Conservation (phyloP, 208 protist genomes). For the Willaertia magna region DNA sequence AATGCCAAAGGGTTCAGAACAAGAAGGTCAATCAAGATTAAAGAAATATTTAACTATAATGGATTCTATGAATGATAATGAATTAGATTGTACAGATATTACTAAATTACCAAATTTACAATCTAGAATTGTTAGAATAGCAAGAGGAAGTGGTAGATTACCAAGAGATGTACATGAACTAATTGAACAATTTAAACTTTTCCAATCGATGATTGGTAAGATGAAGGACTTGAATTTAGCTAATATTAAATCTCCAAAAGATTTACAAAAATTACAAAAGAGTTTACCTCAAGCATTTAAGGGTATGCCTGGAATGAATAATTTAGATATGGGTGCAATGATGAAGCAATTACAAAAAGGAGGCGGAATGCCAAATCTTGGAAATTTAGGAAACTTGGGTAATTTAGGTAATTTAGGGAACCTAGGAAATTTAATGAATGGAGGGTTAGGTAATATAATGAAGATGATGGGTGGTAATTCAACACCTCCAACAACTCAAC, state of each 20-base stretch:
- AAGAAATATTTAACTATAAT: conserved; percentile 37
- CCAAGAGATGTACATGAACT: neutral
- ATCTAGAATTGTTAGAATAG: conserved; percentile 4
- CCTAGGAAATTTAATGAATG: neutral
- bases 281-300: neutral
- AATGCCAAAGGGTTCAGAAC: neutral
- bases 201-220: neutral
- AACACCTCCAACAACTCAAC: too few relatives aligned
- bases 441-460: neutral
- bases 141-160: conserved; percentile 5
- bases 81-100: conserved; percentile 5
- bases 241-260: neutral
- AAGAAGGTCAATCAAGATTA: conserved; percentile 8
- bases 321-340: neutral
- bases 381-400: too few relatives aligned
- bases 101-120: neutral
- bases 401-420: too few relatives aligned
- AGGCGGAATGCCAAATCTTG: neutral
- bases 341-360: neutral
- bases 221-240: neutral
- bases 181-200: conserved; percentile 1
- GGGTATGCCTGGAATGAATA: neutral
- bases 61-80: conserved; percentile 55
- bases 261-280: neutral
- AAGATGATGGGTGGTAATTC: too few relatives aligned